Base-by-base conservation (phyloP, 805 yeast species). In the Monosporozyma yasuniensis region DNA sequence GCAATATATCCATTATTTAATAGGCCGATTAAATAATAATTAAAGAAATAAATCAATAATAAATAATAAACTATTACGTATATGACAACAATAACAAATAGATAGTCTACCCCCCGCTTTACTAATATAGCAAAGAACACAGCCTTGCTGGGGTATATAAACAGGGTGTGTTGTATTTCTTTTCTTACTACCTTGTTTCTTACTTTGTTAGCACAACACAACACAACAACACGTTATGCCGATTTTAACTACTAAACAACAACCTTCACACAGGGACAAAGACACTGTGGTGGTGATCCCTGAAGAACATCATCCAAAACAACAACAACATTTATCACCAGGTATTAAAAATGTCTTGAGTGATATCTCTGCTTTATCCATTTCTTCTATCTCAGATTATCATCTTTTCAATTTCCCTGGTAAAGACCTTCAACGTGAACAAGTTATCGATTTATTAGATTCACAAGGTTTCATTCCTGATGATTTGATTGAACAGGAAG, bases 401-500 rank as follows among this genome's bases (percentile, higher is more conserved):
- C 79, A 80, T 54, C 78, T 84, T 47, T 73, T 81, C 48, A 83
- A 85, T 4, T 91, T 88, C 63, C 77, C 80, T 22, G 96, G 90
- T 34, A 88, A 86, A 65, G 84, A 81, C 61, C 75, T 78, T 45
- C 98, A 93, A 67, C 78, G 83, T 66, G 89, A 81, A 56, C 75
- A 75, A 53, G 97, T 91, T 42, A 78, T 88, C 68, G 95, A 88
- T 63, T 74, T 80, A 39, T 71, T 91, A 50, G 96, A 88, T 64
- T 74, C 77, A 48, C 80, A 83, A 32, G 98, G 96, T 0, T 87
- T 91, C 63, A 86, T 91, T 53, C 99, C 98, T 9, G 95, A 86
- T 59, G 70, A 78, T 50, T 74, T 88, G 59, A 86, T 91, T 56
- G 96, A 89, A 68, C 73, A 77, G 49, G 98, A 91, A 69, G 83